Base-by-base conservation (phyloP, 2,329 filamentous ascomycete species). In the Clonostachys rosea region DNA sequence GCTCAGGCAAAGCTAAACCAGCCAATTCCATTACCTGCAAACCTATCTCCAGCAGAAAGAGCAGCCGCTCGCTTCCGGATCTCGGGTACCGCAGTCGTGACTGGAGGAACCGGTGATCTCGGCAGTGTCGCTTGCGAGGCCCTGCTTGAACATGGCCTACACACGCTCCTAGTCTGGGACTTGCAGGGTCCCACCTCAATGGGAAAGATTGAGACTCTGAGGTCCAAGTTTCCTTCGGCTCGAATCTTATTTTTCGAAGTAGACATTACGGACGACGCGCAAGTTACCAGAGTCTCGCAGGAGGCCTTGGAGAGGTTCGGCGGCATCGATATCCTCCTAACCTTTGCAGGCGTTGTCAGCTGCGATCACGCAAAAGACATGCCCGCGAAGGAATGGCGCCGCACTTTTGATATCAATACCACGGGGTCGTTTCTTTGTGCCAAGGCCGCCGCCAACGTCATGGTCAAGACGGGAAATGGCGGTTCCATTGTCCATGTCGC, bases 401-500 rank as follows among this genome's bases (percentile, higher is more conserved):
- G 74, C 30, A 76, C 85, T 0, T 57, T 90, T 17, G 85, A 89
- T 47, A 76, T 91, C 58, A 91, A 91, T 59, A 79, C 84, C 2
- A 87, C 84, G 0, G 87, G 87, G 0, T 70, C 76, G 0, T 91
- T 89, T 56, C 68, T 90, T 14, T 83, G 81, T 54, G 85, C 87
- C 0, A 85, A 88, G 54, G 86, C 86, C 3, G 67, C 64, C 1
- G 74, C 71, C 2, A 70, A 68, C 44, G 65, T 74, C n/a, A 84
- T 86, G 75, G 70, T 77, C 12, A 47, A 54, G 10, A 61, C 71
- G 45, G 65, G 69, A 1, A 71, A 61, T 0, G 76, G 80, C 1
- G 86, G 86, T 0, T 75, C 74, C 39, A 86, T 90, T 47, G 68
- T 84, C 2, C 76, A 91, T 49, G 81, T 81, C 0, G 82, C 86